Base-by-base conservation (phyloP, 257 asterid genomes). In the Catharanthus roseus region DNA sequence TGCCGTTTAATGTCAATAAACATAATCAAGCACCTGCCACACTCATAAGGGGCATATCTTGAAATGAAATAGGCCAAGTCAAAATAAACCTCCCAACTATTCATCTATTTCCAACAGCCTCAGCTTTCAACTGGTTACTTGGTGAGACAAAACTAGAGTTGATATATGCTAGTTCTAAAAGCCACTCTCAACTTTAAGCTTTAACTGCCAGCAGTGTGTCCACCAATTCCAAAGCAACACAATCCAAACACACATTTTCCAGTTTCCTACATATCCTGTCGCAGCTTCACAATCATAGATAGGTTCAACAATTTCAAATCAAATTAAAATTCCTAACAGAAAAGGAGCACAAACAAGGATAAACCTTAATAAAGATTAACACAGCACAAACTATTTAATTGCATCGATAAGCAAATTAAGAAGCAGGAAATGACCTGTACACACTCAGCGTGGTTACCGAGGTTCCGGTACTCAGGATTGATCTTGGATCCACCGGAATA, bases 371-470 rank as follows among this genome's bases (percentile, higher is more conserved):
- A 3, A 26, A 13, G 10, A 28, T 3, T 1, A 29, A 0, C 33
- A 54, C 11, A 51, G 4, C 1, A 19, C 31, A n/a, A 21, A 42
- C n/a, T n/a, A n/a, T n/a, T n/a, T n/a, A n/a, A n/a, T n/a, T 42
- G 54, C 12, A 23, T 11, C 28, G 45, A 78, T 45, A 49, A 19
- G 50, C 16, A 26, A 15, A 5, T 9, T 26, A 13, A 49, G 8
- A 51, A 42, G 16, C 2, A 23, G 21, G 29, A 34, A 54, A 10
- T 15, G 69, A 89, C 99, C 93, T 89, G 91, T n/a, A 95, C 89
- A 76, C 81, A 86, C 83, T 95, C 99, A 66, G 97, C 99, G 78
- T 95, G 97, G 74, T 91, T 88, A 18, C 92, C 91, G 73, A 89
- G 78, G 85, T 84, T 88, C 34, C 99, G 86, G 78, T 95, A 95